phyloP scores from a whole-genome alignment of 2,329 filamentous ascomycete species.

The Tolypocladium nubicola region DNA sequence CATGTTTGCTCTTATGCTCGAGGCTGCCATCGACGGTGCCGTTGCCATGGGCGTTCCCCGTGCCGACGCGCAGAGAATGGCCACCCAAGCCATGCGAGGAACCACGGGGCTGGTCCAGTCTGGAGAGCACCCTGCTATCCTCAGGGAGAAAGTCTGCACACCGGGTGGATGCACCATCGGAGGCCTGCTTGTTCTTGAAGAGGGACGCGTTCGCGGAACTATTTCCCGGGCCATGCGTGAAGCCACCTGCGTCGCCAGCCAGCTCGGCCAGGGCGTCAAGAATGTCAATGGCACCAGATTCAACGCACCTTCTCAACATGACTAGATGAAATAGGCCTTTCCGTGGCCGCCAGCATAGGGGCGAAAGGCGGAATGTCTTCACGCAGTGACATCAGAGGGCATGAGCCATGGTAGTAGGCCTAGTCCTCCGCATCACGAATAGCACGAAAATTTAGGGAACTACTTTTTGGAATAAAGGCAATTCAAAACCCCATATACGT shows the following conservation, averaged over 20 bases:
- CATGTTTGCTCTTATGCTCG: slow-evolving; percentile 65
- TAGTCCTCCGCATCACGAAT: neutral
- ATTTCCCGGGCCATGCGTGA: slow-evolving; percentile 60
- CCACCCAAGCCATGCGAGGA: slow-evolving; percentile 68
- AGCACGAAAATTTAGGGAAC: neutral
- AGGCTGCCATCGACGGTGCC: slow-evolving; percentile 65
- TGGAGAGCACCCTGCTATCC: slow-evolving; percentile 64
- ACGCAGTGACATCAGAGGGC: neutral
- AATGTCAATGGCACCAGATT: slow-evolving; percentile 24
- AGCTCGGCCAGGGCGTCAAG: slow-evolving; percentile 36
- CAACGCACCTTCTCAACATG: neutral
- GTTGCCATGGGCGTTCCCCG: slow-evolving; percentile 70
- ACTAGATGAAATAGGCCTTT: neutral
- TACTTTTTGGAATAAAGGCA: neutral
- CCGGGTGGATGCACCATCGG: slow-evolving; percentile 71
- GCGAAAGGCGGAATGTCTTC: neutral
- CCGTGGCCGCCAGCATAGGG: neutral
- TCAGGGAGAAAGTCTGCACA: slow-evolving; percentile 67
- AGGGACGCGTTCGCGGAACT: slow-evolving; percentile 56
- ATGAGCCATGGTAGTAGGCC: neutral
- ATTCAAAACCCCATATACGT: neutral
- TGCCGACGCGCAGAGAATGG: slow-evolving; percentile 64
- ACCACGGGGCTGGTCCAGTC: slow-evolving; percentile 57
- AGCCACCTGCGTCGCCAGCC: slow-evolving; percentile 58
- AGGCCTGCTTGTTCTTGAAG: slow-evolving; percentile 63